These are phyloP conservation scores for Apophysomyces ossiformis DNA, from an alignment of 371 early-diverging fungal species.

Conservation along the genomic window DNA sequence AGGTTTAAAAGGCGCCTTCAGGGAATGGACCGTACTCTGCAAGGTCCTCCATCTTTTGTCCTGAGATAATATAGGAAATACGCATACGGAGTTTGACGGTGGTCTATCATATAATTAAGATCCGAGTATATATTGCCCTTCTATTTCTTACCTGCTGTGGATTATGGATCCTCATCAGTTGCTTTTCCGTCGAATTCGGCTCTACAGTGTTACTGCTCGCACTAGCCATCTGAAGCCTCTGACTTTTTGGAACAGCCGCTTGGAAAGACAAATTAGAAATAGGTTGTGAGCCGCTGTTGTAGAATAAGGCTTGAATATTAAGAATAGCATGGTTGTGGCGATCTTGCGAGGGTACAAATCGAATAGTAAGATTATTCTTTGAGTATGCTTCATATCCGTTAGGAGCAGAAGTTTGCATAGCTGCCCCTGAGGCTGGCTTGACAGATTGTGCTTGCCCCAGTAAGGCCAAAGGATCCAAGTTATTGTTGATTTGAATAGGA, in stretches of 20 bases:
- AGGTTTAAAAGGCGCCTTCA: conserved; percentile 50
- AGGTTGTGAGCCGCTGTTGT: conserved; percentile 57
- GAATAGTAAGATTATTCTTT: conserved; percentile 76
- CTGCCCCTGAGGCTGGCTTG: conserved; percentile 22
- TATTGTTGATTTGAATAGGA: not conserved
- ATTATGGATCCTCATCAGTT: conserved; percentile 84
- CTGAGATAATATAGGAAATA: conserved; percentile 63
- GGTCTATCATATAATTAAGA: conserved; percentile 45
- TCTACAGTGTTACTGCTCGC: conserved; percentile 68
- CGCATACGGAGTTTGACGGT: conserved; percentile 78
- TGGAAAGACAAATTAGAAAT: conserved; percentile 79
- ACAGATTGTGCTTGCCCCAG: conserved; percentile 19
- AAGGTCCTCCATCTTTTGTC: conserved; percentile 73
- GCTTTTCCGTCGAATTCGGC: conserved; percentile 70
- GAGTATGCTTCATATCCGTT: conserved; percentile 70
- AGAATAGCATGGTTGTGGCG: conserved; percentile 59
- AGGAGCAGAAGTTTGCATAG: conserved; percentile 15
- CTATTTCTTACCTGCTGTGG: conserved; percentile 71
- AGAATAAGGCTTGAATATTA: conserved; percentile 74
- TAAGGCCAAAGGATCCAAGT: conserved; percentile 22
- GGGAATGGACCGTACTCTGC: conserved; percentile 83
- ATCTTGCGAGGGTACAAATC: conserved; percentile 70
- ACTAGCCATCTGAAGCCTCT: conserved; percentile 84
- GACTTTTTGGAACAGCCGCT: conserved; percentile 92
- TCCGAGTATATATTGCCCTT: not conserved